These are phyloP conservation scores for Fusarium sp. DNA, from an alignment of 2,329 filamentous ascomycete genomes.

Conservation along the genomic window DNA sequence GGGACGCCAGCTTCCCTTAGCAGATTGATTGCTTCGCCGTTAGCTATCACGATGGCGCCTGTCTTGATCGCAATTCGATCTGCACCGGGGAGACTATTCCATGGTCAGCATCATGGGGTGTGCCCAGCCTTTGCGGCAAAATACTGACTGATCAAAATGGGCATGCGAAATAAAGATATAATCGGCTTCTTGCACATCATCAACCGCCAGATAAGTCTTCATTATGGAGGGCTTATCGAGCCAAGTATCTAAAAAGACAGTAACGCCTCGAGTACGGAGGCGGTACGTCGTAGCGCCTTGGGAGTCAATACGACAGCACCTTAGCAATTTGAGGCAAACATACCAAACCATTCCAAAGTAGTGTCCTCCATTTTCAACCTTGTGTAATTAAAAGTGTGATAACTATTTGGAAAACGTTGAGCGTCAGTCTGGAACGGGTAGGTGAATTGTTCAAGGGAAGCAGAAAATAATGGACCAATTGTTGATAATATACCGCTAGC, in stretches of 20 bases:
- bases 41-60: constrained; percentile 4
- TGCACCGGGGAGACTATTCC: background rate
- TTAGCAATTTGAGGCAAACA: rapidly evolving
- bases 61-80: constrained; percentile 15
- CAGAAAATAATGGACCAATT: too few relatives aligned
- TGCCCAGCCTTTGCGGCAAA: rapidly evolving
- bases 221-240: background rate
- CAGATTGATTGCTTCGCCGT: background rate
- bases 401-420: too few relatives aligned
- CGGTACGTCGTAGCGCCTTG: background rate
- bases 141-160: constrained; percentile 1
- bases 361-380: background rate
- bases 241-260: background rate
- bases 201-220: background rate
- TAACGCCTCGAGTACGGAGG: background rate
- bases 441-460: too few relatives aligned
- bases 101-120: background rate
- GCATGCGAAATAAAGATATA: constrained; percentile 5
- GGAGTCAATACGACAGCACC: rapidly evolving
- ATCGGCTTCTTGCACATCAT: background rate
- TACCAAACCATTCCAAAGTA: background rate
- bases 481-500: too few relatives aligned
- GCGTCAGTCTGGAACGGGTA: too few relatives aligned
- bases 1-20: background rate
- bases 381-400: too few relatives aligned